Conservation (phyloP, 169 alveolate species). For the Perkinsus olseni region DNA sequence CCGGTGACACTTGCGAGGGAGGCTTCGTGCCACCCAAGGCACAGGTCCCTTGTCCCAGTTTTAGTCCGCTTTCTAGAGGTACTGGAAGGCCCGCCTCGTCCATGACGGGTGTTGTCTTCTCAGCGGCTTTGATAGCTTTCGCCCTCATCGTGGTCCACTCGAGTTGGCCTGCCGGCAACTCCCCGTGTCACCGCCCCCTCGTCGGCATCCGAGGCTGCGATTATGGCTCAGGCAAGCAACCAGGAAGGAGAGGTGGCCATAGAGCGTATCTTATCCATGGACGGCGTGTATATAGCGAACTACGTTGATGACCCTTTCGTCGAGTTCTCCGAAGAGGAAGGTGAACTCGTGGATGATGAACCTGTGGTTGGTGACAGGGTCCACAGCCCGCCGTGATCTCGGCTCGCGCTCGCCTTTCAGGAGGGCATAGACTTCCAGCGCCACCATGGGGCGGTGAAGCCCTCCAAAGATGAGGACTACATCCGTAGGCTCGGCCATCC, state of each 20-base stretch:
- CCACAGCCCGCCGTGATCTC: constrained; percentile 29
- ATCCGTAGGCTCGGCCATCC: constrained; percentile 17
- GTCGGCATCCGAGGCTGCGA: no score
- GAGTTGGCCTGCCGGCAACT: no score
- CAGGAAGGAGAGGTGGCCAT: constrained; percentile 77
- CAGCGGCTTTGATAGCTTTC: not conserved
- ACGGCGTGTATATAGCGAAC: constrained; percentile 89
- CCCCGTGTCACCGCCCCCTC: no score
- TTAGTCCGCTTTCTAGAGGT: constrained; percentile 61
- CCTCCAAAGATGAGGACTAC: constrained; percentile 46
- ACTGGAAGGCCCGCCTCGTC: not conserved
- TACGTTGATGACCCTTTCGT: constrained; percentile 60
- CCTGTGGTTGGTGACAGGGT: constrained; percentile 34
- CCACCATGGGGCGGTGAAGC: constrained; percentile 22
- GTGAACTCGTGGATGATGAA: constrained; percentile 31
- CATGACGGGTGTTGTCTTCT: not conserved
- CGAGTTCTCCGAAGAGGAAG: constrained; percentile 26
- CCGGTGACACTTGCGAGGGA: constrained; percentile 85
- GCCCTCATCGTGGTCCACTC: not conserved
- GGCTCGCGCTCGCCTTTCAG: constrained; percentile 16
- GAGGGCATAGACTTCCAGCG: constrained; percentile 8
- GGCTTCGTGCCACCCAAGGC: constrained; percentile 78
- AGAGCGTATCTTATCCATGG: constrained; percentile 80
- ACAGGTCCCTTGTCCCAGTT: constrained; percentile 73
- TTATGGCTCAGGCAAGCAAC: not conserved